Conservation (phyloP, 768 basidiomycete species). For the Podaxis sp. region DNA sequence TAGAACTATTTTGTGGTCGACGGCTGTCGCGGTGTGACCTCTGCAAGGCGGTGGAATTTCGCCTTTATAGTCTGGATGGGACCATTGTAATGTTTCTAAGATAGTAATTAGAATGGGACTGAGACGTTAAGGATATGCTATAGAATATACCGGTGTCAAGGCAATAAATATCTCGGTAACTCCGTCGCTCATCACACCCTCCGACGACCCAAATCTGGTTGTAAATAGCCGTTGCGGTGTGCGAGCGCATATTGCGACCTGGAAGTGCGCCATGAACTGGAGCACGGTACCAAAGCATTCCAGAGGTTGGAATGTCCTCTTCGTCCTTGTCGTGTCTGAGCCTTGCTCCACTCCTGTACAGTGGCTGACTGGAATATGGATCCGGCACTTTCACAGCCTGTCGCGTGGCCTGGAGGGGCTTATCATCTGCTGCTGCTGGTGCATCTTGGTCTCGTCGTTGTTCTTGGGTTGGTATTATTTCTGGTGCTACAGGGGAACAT, state of each 20-base stretch:
- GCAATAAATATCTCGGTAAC: constrained; percentile 74
- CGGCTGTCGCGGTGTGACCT: constrained; percentile 85
- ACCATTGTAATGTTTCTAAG: constrained; percentile 88
- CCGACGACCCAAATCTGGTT: constrained; percentile 85
- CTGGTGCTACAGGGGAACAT: too few species aligned
- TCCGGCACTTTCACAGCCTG: too few species aligned
- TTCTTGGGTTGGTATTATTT: too few species aligned
- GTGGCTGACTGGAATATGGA: too few species aligned
- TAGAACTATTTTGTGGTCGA: constrained; percentile 76
- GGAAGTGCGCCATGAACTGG: constrained; percentile 75
- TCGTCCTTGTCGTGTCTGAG: constrained; percentile 62
- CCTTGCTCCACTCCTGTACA: constrained; percentile 21
- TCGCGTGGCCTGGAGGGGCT: too few species aligned
- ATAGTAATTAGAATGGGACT: constrained; percentile 16
- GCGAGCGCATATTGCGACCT: constrained; percentile 71
- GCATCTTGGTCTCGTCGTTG: too few species aligned
- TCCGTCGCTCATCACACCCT: constrained; percentile 80
- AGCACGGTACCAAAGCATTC: constrained; percentile 84
- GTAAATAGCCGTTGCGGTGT: constrained; percentile 84
- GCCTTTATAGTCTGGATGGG: constrained; percentile 70
- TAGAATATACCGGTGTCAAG: constrained; percentile 72
- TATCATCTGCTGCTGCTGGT: too few species aligned
- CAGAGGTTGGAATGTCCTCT: constrained; percentile 61
- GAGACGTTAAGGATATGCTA: background rate
- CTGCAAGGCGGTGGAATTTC: constrained; percentile 79